Evolutionary conservation across 805 yeast genomes (phyloP).

Genomic region (Barnettozyma sp.): DNA sequence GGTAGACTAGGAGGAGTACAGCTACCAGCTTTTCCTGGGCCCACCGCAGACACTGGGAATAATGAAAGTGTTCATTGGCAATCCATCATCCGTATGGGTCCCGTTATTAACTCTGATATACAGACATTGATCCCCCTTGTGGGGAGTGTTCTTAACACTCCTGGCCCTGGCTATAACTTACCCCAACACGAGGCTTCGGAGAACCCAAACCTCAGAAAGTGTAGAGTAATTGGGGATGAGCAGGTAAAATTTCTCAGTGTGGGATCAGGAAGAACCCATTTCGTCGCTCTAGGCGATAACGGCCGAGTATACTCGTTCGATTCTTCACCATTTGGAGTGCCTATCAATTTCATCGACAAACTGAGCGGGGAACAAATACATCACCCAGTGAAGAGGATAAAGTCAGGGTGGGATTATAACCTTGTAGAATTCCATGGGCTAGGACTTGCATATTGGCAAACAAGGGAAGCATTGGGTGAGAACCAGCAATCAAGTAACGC

Average conservation of each 20-base stretch:
- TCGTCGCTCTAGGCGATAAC: constrained; percentile 48
- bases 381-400: constrained; percentile 37
- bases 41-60: too few species aligned
- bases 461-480: constrained; percentile 26
- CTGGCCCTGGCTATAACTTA: background rate
- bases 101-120: background rate
- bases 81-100: background rate
- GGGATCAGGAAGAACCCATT: constrained; percentile 58
- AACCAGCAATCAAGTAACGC: constrained; percentile 32
- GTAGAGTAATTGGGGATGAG: constrained; percentile 1
- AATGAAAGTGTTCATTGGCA: background rate
- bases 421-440: constrained; percentile 40
- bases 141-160: background rate
- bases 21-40: background rate
- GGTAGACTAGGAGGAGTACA: background rate
- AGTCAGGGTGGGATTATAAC: constrained; percentile 64
- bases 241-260: constrained; percentile 38
- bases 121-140: background rate
- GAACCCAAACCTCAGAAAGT: background rate
- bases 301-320: constrained; percentile 32
- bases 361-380: constrained; percentile 7
- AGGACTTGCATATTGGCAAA: constrained; percentile 57
- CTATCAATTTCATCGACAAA: constrained; percentile 9
- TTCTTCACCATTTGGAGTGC: constrained; percentile 7
- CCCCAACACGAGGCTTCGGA: background rate